Conservation (phyloP, 2,329 filamentous ascomycete species). For the Pochonia chlamydosporia region DNA sequence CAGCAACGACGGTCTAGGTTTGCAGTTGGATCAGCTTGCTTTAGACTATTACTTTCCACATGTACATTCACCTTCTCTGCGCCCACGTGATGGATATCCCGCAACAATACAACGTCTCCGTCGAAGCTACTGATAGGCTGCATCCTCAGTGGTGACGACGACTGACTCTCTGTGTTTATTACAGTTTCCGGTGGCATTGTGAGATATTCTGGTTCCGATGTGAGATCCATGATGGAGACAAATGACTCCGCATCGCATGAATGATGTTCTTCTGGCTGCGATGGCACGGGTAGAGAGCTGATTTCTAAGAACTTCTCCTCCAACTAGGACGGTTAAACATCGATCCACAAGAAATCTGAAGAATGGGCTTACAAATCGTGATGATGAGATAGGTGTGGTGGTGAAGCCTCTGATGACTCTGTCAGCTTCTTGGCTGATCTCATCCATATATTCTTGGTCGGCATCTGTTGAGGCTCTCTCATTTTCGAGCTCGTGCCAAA, state of each 20-base stretch:
- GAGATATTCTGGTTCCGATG: not conserved
- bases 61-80: too few species aligned
- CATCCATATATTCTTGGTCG: constrained; percentile 3
- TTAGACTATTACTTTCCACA: too few species aligned
- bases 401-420: not conserved
- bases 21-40: too few species aligned
- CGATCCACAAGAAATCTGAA: not conserved
- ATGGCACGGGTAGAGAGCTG: not conserved
- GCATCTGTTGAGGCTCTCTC: not conserved
- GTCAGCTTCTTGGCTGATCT: not conserved
- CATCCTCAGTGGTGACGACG: too few species aligned
- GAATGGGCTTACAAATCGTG: not conserved
- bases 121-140: too few species aligned
- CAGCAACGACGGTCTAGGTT: not conserved
- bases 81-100: too few species aligned
- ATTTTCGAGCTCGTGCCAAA: constrained; percentile 7
- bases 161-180: too few species aligned
- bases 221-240: not conserved
- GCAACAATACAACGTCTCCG: too few species aligned
- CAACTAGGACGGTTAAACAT: not conserved
- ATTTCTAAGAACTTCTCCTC: constrained; percentile 5
- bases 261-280: not conserved
- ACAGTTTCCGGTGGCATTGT: not conserved
- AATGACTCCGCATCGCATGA: not conserved
- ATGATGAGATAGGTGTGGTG: not conserved